These are phyloP conservation scores for Dioszegia crocea DNA, from an alignment of 768 basidiomycete species.

Conservation along the genomic window DNA sequence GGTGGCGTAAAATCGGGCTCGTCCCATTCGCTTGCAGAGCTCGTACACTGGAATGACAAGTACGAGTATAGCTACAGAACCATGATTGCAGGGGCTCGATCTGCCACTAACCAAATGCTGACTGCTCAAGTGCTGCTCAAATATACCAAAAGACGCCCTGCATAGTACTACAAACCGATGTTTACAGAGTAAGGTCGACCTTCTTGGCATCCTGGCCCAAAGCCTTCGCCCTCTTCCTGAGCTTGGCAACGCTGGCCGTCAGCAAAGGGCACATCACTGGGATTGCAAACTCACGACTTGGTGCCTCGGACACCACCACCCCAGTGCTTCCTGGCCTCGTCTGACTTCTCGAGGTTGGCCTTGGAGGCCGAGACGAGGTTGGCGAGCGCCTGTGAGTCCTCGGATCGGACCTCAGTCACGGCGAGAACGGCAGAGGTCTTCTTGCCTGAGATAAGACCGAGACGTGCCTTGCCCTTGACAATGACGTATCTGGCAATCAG, in stretches of 20 bases:
- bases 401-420: constrained; percentile 88
- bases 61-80: too few relatives aligned
- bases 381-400: constrained; percentile 88
- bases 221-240: constrained; percentile 90
- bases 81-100: too few relatives aligned
- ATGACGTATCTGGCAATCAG: constrained; percentile 67
- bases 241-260: constrained; percentile 69
- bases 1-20: too few relatives aligned
- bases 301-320: constrained; percentile 93
- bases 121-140: not conserved
- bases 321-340: constrained; percentile 86
- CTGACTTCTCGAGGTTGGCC: constrained; percentile 93
- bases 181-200: constrained; percentile 50
- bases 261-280: not conserved
- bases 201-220: constrained; percentile 57
- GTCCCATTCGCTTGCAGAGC: too few relatives aligned
- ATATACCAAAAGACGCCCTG: constrained; percentile 3
- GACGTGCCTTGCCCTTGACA: constrained; percentile 94
- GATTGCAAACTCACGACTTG: constrained; percentile 55
- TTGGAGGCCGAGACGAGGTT: constrained; percentile 89
- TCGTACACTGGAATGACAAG: too few relatives aligned
- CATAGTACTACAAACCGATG: not conserved
- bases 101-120: too few relatives aligned
- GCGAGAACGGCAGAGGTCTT: constrained; percentile 91
- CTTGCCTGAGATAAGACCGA: constrained; percentile 91